Evolutionary conservation across 768 basidiomycete species (phyloP).

Genomic region (Amanita inopinata): DNA sequence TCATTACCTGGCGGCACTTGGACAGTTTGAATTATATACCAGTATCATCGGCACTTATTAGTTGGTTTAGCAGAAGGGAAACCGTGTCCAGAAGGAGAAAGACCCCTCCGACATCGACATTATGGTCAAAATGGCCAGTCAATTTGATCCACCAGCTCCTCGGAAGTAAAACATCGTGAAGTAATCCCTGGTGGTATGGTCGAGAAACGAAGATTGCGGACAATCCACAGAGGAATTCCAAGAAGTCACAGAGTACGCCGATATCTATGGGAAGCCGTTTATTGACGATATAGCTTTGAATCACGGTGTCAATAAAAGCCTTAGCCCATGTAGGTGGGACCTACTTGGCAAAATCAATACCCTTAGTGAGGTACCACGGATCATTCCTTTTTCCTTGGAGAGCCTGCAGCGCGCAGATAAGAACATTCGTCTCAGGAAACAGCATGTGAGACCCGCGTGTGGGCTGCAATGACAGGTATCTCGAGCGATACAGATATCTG

Average conservation of each 20-base stretch:
- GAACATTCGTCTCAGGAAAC: constrained; percentile 7
- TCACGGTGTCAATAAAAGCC: background rate
- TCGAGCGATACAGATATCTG: constrained; percentile 24
- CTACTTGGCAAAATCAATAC: constrained; percentile 32
- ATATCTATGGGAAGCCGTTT: constrained; percentile 30
- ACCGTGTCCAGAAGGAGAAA: constrained; percentile 11
- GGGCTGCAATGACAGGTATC: constrained; percentile 15
- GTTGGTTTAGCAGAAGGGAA: constrained; percentile 19
- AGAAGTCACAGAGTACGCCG: constrained; percentile 37
- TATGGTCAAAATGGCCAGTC: constrained; percentile 12
- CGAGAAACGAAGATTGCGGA: constrained; percentile 26
- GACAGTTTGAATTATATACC: constrained; percentile 1
- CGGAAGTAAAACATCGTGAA: constrained; percentile 44
- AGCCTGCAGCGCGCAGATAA: constrained; percentile 16
- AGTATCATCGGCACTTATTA: background rate
- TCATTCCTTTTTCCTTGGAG: constrained; percentile 20
- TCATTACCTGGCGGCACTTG: too few relatives aligned
- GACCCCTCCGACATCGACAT: constrained; percentile 7
- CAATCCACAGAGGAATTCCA: constrained; percentile 38
- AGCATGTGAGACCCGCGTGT: constrained; percentile 16
- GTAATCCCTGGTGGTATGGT: constrained; percentile 10
- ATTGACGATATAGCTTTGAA: constrained; percentile 34
- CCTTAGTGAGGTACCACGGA: constrained; percentile 20
- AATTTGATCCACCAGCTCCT: constrained; percentile 36
- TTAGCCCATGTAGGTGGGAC: constrained; percentile 11